Conservation (phyloP, 164 flowering plant species). For the Umbilicus rupestris region DNA sequence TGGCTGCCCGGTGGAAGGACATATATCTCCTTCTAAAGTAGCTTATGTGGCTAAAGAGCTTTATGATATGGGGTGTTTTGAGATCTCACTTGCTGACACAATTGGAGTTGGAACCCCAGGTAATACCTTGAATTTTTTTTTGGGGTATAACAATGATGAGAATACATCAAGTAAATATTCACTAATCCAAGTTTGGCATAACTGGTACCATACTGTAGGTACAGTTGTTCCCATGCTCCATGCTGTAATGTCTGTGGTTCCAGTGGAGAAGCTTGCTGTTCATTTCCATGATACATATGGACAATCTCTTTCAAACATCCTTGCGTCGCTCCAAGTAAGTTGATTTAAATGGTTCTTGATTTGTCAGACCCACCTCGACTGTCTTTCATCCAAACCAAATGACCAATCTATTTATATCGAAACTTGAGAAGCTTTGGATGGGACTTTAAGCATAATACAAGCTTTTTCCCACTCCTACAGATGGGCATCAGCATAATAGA, state of each 20-base stretch:
- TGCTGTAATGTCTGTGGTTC: constrained; percentile 88
- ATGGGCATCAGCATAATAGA: constrained; percentile 90
- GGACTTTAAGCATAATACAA: no score
- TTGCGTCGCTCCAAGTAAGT: constrained; percentile 82
- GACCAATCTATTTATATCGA: not conserved
- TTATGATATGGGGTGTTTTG: constrained; percentile 90
- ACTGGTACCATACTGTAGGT: constrained; percentile 37
- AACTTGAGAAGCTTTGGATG: not conserved
- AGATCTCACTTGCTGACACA: constrained; percentile 95
- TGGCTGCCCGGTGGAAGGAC: constrained; percentile 93
- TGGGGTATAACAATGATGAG: not conserved
- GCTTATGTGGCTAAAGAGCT: constrained; percentile 89
- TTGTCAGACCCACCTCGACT: not conserved
- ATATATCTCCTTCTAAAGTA: constrained; percentile 71
- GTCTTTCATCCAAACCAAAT: no score
- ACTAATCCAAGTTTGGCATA: not conserved
- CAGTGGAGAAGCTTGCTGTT: constrained; percentile 83
- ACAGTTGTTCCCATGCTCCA: constrained; percentile 88
- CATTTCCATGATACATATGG: constrained; percentile 99
- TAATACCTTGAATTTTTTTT: constrained; percentile 20
- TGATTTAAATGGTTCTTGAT: not conserved
- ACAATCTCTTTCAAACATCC: constrained; percentile 89
- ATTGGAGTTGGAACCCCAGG: constrained; percentile 98
- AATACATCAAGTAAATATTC: not conserved
- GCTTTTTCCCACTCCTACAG: constrained; percentile 23